phyloP scores from a whole-genome alignment of 257 asterid species.

The Scutellaria barbata region DNA sequence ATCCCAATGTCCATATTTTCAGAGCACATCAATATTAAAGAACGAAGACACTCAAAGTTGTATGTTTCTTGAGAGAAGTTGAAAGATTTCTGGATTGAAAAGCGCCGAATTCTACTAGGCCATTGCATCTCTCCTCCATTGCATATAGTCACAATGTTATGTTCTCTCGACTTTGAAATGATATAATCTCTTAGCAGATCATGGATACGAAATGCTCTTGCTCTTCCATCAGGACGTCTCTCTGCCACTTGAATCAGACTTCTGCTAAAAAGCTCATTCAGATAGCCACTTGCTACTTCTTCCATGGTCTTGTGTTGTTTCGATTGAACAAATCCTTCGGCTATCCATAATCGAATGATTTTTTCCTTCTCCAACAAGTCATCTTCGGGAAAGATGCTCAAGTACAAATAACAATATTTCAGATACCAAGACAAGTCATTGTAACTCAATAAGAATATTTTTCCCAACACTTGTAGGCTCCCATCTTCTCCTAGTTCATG shows the following conservation, averaged over 20 bases:
- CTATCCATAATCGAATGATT: conserved; percentile 40
- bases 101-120: conserved; percentile 13
- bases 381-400: conserved; percentile 33
- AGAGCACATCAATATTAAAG: conserved; percentile 25
- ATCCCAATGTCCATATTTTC: background rate
- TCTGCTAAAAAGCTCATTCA: conserved; percentile 34
- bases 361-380: background rate
- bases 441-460: conserved; percentile 23
- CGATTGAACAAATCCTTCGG: conserved; percentile 42
- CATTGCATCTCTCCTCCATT: background rate
- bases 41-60: conserved; percentile 24
- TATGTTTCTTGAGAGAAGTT: background rate
- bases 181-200: conserved; percentile 34
- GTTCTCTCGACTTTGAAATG: conserved; percentile 26
- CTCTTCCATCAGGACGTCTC: background rate
- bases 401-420: conserved; percentile 21
- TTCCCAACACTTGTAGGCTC: background rate
- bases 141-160: background rate
- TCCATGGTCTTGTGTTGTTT: conserved; percentile 26
- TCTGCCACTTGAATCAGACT: conserved; percentile 37
- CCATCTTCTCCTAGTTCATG: conserved; percentile 24
- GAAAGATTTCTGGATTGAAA: background rate
- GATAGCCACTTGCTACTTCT: conserved; percentile 39
- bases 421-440: conserved; percentile 18
- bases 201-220: conserved; percentile 29